phyloP scores from a whole-genome alignment of 768 basidiomycete genomes.

The Thelephora aurantiotincta region DNA sequence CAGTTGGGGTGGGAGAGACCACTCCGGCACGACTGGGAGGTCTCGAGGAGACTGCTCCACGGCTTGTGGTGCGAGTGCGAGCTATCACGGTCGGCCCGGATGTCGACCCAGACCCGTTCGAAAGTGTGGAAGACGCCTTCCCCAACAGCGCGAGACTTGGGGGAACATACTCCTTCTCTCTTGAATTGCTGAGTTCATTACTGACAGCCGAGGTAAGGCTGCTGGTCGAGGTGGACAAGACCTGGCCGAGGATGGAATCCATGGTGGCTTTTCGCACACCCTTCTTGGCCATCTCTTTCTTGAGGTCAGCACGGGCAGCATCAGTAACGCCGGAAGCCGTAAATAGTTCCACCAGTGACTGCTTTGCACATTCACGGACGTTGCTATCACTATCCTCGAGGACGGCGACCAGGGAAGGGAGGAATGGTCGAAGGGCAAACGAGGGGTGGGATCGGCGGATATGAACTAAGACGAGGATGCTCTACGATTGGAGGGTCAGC shows the following conservation, averaged over 20 bases:
- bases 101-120: constrained; percentile 3
- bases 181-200: constrained; percentile 43
- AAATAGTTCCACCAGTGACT: constrained; percentile 74
- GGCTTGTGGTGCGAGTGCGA: constrained; percentile 32
- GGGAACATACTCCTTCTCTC: constrained; percentile 52
- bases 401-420: constrained; percentile 65
- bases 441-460: constrained; percentile 56
- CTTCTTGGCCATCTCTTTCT: constrained; percentile 81
- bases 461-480: constrained; percentile 55
- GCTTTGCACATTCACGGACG: constrained; percentile 77
- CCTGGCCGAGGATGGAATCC: constrained; percentile 60
- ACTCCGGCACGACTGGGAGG: constrained; percentile 44
- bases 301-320: constrained; percentile 82
- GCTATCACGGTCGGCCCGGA: constrained; percentile 13
- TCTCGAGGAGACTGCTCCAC: constrained; percentile 32
- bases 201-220: constrained; percentile 30
- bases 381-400: constrained; percentile 85
- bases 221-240: constrained; percentile 33
- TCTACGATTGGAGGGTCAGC: constrained; percentile 10
- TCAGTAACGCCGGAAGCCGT: constrained; percentile 72
- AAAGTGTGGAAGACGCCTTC: constrained; percentile 24
- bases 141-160: constrained; percentile 54
- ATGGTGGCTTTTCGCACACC: constrained; percentile 78
- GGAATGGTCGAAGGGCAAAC: constrained; percentile 74
- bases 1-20: constrained; percentile 26